Evolutionary conservation across 2,329 filamentous ascomycete genomes (phyloP).

Genomic region (Xenoacremonium recifei): DNA sequence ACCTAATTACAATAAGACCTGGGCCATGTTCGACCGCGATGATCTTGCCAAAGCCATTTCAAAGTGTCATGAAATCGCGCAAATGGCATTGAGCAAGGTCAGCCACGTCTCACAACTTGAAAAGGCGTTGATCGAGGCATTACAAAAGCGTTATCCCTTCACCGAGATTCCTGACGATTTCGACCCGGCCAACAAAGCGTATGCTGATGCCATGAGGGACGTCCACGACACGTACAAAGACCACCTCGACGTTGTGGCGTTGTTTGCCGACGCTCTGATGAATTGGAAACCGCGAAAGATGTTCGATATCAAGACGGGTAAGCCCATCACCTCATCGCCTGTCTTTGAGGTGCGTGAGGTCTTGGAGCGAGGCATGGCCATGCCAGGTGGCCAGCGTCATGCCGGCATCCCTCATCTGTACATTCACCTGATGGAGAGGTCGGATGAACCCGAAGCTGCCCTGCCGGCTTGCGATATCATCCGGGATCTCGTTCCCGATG

Average conservation of each 20-base stretch:
- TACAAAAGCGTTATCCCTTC: constrained; percentile 12
- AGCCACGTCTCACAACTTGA: constrained; percentile 5
- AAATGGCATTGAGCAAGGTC: constrained; percentile 6
- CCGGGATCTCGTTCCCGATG: constrained; percentile 18
- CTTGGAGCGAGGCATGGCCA: constrained; percentile 10
- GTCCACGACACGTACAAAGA: constrained; percentile 7
- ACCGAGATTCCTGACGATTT: constrained; percentile 6
- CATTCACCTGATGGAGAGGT: constrained; percentile 26
- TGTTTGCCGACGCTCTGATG: constrained; percentile 22
- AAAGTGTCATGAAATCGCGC: constrained; percentile 4
- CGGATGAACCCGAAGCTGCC: constrained; percentile 17
- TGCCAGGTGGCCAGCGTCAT: constrained; percentile 14
- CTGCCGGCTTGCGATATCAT: constrained; percentile 18
- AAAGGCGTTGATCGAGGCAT: constrained; percentile 14
- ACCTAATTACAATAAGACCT: constrained; percentile 46
- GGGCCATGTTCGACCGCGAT: constrained; percentile 17
- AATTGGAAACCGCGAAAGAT: constrained; percentile 14
- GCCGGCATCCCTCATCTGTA: constrained; percentile 21
- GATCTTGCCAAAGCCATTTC: constrained; percentile 11
- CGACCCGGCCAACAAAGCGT: constrained; percentile 10
- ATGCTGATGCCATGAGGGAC: constrained; percentile 17
- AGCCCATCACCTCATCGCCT: constrained; percentile 9
- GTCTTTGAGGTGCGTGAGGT: constrained; percentile 13
- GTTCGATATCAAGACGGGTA: constrained; percentile 11
- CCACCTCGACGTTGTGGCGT: constrained; percentile 14